phyloP scores from a whole-genome alignment of 805 yeast genomes.

The Sugiyamaella valdiviana region DNA sequence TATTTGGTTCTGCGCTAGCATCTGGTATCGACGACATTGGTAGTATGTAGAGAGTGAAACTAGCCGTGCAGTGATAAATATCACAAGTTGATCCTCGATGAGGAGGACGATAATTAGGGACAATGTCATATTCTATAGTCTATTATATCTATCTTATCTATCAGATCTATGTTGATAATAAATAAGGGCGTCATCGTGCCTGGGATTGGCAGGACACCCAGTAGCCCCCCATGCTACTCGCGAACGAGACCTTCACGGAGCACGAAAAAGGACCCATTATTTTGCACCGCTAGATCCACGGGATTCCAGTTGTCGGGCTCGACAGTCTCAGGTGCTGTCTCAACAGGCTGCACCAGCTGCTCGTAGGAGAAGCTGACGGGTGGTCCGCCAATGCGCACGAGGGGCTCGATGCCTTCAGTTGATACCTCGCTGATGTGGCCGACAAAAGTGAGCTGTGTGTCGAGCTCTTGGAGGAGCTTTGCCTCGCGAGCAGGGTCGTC shows the following conservation, averaged over 20 bases:
- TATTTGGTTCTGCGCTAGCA: neutral
- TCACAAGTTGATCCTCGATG: too few relatives aligned
- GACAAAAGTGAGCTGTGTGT: conserved; percentile 34
- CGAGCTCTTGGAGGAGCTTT: conserved; percentile 25
- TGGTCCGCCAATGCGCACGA: conserved; percentile 25
- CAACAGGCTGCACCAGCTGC: conserved; percentile 12
- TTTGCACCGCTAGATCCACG: conserved; percentile 22
- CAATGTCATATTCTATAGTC: too few relatives aligned
- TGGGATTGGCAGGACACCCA: neutral
- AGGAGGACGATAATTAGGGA: too few relatives aligned
- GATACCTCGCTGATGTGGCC: conserved; percentile 34
- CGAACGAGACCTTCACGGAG: conserved; percentile 23
- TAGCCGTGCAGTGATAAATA: neutral
- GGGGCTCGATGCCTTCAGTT: conserved; percentile 31
- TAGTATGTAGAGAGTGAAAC: neutral
- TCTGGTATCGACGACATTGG: neutral
- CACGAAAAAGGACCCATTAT: conserved; percentile 24
- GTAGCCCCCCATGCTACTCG: too few relatives aligned
- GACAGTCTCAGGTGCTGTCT: conserved; percentile 14
- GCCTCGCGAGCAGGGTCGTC: conserved; percentile 15
- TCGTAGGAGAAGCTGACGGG: conserved; percentile 12
- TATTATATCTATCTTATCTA: too few relatives aligned
- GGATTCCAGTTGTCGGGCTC: conserved; percentile 27
- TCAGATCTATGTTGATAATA: too few relatives aligned
- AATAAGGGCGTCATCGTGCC: too few relatives aligned